A percentile compares a stretch with the other conserved stretches of the same genome.
phyloP scores from a whole-genome alignment of 2,329 filamentous ascomycete species.

The Trematosphaeria pertusa region DNA sequence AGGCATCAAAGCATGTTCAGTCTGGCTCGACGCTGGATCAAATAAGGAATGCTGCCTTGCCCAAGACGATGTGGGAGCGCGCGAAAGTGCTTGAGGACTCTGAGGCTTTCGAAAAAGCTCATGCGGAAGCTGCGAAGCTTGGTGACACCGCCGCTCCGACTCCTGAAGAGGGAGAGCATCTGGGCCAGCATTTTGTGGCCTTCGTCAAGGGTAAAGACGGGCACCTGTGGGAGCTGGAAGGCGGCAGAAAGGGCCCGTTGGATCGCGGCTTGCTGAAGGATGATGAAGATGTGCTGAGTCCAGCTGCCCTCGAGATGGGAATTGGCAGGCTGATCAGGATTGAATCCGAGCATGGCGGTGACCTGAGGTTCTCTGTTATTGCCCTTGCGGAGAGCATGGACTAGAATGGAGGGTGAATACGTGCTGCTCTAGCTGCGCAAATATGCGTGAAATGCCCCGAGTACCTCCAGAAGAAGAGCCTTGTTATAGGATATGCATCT shows the following conservation, averaged over 20 bases:
- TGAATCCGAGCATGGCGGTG: slow-evolving; percentile 44
- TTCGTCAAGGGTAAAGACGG: slow-evolving; percentile 57
- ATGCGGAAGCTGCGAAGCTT: slow-evolving; percentile 50
- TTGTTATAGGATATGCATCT: too few relatives aligned
- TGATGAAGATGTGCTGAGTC: slow-evolving; percentile 55
- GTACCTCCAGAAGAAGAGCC: too few relatives aligned
- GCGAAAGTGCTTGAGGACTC: slow-evolving; percentile 61
- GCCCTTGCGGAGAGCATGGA: slow-evolving; percentile 44
- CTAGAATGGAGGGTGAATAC: slow-evolving; percentile 3
- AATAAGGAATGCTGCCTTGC: slow-evolving; percentile 54
- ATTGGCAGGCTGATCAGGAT: slow-evolving; percentile 48
- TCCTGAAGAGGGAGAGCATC: slow-evolving; percentile 34
- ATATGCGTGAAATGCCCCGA: too few relatives aligned
- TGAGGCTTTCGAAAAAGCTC: slow-evolving; percentile 51
- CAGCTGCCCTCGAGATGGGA: slow-evolving; percentile 50
- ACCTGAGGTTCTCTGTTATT: slow-evolving; percentile 54
- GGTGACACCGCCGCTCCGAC: slow-evolving; percentile 50
- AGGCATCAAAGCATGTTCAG: slow-evolving; percentile 51
- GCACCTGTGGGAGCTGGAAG: slow-evolving; percentile 57
- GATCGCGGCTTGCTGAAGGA: slow-evolving; percentile 50
- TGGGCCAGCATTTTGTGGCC: slow-evolving; percentile 54
- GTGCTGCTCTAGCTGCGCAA: too few relatives aligned
- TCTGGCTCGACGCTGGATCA: slow-evolving; percentile 53
- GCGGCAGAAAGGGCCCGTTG: slow-evolving; percentile 52
- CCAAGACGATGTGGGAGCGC: slow-evolving; percentile 54